These are phyloP conservation scores for Stagonosporopsis cucurbitacearum DNA, from an alignment of 2,329 filamentous ascomycete species.

Conservation along the genomic window DNA sequence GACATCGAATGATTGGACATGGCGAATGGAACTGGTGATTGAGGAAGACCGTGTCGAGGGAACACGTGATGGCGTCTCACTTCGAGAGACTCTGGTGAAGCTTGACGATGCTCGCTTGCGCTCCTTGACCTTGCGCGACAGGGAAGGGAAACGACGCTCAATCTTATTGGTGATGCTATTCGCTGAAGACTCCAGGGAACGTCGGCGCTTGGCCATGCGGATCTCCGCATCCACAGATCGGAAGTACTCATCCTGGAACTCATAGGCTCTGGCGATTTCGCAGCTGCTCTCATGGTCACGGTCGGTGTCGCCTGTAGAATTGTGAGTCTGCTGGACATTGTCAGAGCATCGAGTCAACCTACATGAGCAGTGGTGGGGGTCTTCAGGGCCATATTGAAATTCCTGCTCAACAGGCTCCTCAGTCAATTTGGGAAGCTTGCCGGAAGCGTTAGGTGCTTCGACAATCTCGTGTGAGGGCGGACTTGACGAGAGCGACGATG, in stretches of 20 bases:
- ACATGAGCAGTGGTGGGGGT: slow-evolving; percentile 70
- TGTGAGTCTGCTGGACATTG: slow-evolving; percentile 29
- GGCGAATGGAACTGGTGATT: slow-evolving; percentile 67
- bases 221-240: slow-evolving; percentile 66
- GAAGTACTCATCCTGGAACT: slow-evolving; percentile 66
- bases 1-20: slow-evolving; percentile 47
- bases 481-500: slow-evolving; percentile 73
- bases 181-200: slow-evolving; percentile 66
- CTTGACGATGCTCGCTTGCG: slow-evolving; percentile 50
- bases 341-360: slow-evolving; percentile 52
- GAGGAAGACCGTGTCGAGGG: slow-evolving; percentile 78
- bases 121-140: slow-evolving; percentile 62
- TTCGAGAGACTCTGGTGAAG: slow-evolving; percentile 48
- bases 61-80: slow-evolving; percentile 60
- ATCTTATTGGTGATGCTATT: slow-evolving; percentile 70
- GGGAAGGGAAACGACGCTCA: slow-evolving; percentile 64
- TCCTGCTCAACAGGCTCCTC: slow-evolving; percentile 80
- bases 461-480: slow-evolving; percentile 58
- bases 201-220: slow-evolving; percentile 62
- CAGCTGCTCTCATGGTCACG: slow-evolving; percentile 60
- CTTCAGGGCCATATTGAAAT: slow-evolving; percentile 60
- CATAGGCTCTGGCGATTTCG: slow-evolving; percentile 64
- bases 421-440: slow-evolving; percentile 81
- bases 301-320: slow-evolving; percentile 63
- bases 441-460: slow-evolving; percentile 64